Evolutionary conservation across 768 basidiomycete genomes (phyloP).

Genomic region (Kwoniella europaea): DNA sequence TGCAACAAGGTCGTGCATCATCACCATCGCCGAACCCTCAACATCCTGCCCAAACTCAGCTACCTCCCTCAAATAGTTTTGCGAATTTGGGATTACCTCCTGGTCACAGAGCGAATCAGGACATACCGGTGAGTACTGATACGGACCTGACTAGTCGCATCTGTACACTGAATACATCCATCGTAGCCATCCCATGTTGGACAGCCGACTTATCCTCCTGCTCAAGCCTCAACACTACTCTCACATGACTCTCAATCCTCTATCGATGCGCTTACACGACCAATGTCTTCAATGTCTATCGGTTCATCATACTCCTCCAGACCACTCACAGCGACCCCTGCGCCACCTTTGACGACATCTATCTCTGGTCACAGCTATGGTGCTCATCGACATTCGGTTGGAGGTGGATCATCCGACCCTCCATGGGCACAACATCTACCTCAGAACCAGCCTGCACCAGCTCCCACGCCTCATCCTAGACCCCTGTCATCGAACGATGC

Average conservation of each 20-base stretch:
- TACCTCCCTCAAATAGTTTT: slow-evolving; percentile 38
- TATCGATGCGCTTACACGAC: slow-evolving; percentile 43
- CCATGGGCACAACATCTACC: slow-evolving; percentile 41
- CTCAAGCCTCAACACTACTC: not conserved
- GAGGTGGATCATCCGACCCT: slow-evolving; percentile 33
- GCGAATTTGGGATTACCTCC: slow-evolving; percentile 49
- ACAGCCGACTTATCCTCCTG: slow-evolving; percentile 22
- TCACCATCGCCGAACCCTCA: slow-evolving; percentile 17
- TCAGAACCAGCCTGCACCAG: slow-evolving; percentile 33
- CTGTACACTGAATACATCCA: not conserved
- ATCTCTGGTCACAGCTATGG: slow-evolving; percentile 21
- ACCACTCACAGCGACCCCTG: slow-evolving; percentile 29
- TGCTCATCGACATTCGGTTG: slow-evolving; percentile 45
- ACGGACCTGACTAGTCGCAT: no score
- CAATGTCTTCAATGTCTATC: slow-evolving; percentile 48
- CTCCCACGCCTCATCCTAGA: slow-evolving; percentile 35
- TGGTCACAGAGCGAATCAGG: slow-evolving; percentile 36
- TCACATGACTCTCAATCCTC: slow-evolving; percentile 11
- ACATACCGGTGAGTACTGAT: slow-evolving; percentile 37
- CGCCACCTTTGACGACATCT: slow-evolving; percentile 18
- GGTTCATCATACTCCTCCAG: slow-evolving; percentile 24
- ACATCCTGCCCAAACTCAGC: not conserved
- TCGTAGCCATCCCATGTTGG: slow-evolving; percentile 1
- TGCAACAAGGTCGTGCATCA: slow-evolving; percentile 30
- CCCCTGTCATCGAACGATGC: slow-evolving; percentile 38